These are phyloP conservation scores for Lepidopterella palustris DNA, from an alignment of 495 filamentous ascomycete species.

Conservation along the genomic window DNA sequence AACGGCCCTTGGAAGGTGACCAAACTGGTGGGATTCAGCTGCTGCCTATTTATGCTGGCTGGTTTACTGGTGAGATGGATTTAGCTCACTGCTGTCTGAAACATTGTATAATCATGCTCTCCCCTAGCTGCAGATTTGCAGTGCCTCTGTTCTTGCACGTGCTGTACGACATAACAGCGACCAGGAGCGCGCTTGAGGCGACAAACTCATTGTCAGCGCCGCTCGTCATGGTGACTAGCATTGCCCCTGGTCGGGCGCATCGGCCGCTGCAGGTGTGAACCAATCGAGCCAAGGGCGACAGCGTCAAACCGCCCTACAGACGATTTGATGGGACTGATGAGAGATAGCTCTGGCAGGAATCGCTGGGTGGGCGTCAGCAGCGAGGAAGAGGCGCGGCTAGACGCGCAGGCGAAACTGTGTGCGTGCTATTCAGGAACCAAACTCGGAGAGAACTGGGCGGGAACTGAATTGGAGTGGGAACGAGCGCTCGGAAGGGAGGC, in stretches of 20 bases:
- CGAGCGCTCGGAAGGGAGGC: background rate
- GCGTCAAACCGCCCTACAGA: constrained; percentile 7
- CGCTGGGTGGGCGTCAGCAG: background rate
- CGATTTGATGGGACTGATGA: background rate
- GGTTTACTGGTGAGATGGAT: no score
- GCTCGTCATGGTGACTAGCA: constrained; percentile 4
- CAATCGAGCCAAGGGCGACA: constrained; percentile 23
- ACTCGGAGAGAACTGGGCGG: background rate
- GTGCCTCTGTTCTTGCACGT: constrained; percentile 1
- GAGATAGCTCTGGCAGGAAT: background rate
- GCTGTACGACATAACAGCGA: constrained; percentile 4
- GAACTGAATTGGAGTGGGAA: background rate
- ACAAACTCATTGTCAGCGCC: background rate
- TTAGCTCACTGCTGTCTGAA: no score
- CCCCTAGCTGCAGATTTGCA: background rate
- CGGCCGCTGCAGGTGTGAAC: constrained; percentile 22
- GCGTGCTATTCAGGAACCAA: constrained; percentile 18
- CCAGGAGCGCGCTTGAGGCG: constrained; percentile 6
- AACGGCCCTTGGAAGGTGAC: background rate
- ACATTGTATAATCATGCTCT: background rate
- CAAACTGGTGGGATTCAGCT: background rate
- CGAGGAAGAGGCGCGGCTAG: constrained; percentile 8
- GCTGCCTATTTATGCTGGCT: background rate
- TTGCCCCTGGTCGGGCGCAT: background rate
- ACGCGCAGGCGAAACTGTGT: background rate